Evolutionary conservation across 176 grass and related monocot genomes (phyloP), one percentile per base, ranked within the genome.

Genomic region (Ampelocalamus luodianensis): DNA sequence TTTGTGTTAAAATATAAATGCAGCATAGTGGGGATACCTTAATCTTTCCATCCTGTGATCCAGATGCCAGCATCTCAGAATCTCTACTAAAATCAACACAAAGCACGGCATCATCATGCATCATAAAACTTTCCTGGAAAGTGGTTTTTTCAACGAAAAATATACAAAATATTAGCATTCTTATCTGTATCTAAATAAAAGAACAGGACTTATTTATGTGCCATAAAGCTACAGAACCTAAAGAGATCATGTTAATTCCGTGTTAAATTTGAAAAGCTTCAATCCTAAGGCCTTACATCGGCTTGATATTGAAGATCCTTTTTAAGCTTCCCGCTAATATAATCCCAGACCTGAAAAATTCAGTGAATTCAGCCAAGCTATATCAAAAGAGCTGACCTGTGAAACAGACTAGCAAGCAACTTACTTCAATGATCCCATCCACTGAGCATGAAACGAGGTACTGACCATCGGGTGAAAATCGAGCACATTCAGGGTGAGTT

Each of bases 221-320:
- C 39, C 46, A 54, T 44, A 42, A 76, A 86, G 56, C 23, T 26
- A 70, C 13, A 34, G 11, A 86, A 80, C 42, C 53, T 54, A 23
- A 36, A 71, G 6, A 37, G 42, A 45, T 73, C 66, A 27, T 66
- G 54, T 63, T 74, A 85, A 75, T 65, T 64, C 76, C 29, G 18
- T 56, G 44, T 42, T 72, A 79, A 74, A 80, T 54, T 74, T 59
- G 20, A 39, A 45, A 82, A 77, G 40, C 42, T 37, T 16, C 36
- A 70, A 76, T 58, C 4, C 10, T 72, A 84, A 68, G 59, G 76
- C 74, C 87, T 82, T 85, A 99, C 96, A 86, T 99, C 96, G 20
- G 93, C 96, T 88, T 99, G 96, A 78, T 99, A 99, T 34, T 96
- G 96, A 65, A 99, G 96, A 92, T 99, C 96, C 84, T 99, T 99